Percentiles rank a stretch among this genome's conserved stretches.
phyloP scores from a whole-genome alignment of 2,329 filamentous ascomycete species.

The Pseudogymnoascus sp. region DNA sequence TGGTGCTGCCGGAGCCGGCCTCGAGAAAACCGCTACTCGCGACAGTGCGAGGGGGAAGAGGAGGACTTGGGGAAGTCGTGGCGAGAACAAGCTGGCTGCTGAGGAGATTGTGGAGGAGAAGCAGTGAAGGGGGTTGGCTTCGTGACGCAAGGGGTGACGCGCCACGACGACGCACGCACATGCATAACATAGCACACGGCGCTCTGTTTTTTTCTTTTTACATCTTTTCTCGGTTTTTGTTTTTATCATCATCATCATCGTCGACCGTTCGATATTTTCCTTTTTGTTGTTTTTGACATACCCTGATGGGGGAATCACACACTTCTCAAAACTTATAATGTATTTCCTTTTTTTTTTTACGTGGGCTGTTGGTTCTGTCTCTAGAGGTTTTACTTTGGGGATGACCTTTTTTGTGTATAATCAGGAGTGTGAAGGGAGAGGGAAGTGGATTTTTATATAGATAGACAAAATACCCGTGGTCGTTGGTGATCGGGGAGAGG shows the following conservation, averaged over 20 bases:
- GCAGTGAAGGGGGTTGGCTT: neutral
- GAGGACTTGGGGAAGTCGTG: neutral
- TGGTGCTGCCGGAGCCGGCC: neutral
- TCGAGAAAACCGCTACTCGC: neutral
- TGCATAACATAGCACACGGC: constrained; percentile 7
- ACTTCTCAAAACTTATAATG: neutral
- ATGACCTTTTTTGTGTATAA: neutral
- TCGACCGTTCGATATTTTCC: neutral
- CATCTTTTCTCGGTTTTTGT: neutral
- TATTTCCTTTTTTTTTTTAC: neutral
- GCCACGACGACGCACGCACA: neutral
- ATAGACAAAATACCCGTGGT: constrained; percentile 9
- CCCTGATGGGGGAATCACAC: neutral
- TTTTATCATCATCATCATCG: neutral
- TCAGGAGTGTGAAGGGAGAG: neutral
- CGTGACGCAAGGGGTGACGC: neutral
- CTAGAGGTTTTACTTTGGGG: too few relatives aligned
- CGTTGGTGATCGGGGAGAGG: neutral
- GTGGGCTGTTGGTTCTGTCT: neutral
- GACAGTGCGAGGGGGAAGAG: neutral
- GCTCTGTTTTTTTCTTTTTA: neutral
- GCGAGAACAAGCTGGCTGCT: neutral
- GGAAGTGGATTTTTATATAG: neutral
- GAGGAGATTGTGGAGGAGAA: neutral
- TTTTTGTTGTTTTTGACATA: neutral